Conservation (phyloP, 164 flowering plant genomes). For the Aristolochia fimbriata region DNA sequence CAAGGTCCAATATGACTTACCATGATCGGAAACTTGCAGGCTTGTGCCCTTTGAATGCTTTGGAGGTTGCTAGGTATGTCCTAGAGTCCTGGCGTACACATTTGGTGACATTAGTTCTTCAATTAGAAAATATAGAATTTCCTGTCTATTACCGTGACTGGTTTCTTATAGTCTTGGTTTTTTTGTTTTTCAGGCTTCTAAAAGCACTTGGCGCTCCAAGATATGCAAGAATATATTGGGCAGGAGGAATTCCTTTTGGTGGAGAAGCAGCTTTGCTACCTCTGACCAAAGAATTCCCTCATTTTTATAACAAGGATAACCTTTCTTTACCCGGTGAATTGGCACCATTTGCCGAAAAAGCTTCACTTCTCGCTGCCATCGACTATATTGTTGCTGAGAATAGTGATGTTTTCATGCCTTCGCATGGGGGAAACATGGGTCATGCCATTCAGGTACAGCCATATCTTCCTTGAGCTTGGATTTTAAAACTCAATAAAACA, state of each 20-base stretch:
- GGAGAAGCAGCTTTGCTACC: slow-evolving; percentile 77
- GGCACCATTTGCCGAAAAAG: slow-evolving; percentile 57
- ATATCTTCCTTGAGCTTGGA: no score
- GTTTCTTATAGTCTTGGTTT: neutral
- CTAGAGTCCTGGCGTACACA: neutral
- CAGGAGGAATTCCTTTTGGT: slow-evolving; percentile 87
- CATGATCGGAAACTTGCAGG: slow-evolving; percentile 91
- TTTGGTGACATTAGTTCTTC: neutral
- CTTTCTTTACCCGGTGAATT: slow-evolving; percentile 81
- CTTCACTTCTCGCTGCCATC: slow-evolving; percentile 85
- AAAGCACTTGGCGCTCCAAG: slow-evolving; percentile 93
- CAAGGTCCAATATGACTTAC: slow-evolving; percentile 77
- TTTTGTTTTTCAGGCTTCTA: slow-evolving; percentile 48
- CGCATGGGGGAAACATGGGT: slow-evolving; percentile 99
- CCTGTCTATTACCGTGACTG: no score
- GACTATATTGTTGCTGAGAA: slow-evolving; percentile 75
- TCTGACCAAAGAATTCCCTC: slow-evolving; percentile 54
- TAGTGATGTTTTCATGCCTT: slow-evolving; percentile 93
- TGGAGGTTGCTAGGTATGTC: slow-evolving; percentile 72
- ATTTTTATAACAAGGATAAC: slow-evolving; percentile 84
- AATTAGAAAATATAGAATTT: no score
- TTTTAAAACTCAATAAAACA: no score
- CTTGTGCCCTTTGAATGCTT: slow-evolving; percentile 86
- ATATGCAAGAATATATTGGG: slow-evolving; percentile 77
- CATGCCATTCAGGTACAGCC: slow-evolving; percentile 82